These are phyloP conservation scores for Lepidium aucheri DNA, from an alignment of 345 rosid species.

Conservation along the genomic window DNA sequence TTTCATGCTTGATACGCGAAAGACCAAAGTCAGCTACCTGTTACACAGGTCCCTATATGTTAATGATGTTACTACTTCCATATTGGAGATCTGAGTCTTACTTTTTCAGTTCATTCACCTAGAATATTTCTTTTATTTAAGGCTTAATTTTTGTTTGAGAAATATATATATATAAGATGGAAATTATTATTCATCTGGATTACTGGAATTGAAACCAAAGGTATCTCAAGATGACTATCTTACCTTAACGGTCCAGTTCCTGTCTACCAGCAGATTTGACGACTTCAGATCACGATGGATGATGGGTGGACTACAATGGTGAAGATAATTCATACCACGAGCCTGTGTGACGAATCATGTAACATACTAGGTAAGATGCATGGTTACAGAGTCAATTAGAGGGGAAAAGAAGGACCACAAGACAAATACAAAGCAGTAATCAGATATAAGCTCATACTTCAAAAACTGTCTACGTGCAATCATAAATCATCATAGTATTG, in stretches of 20 bases:
- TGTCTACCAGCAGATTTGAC: conserved; percentile 92
- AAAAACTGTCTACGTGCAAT: neutral
- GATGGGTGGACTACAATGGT: conserved; percentile 79
- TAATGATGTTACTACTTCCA: neutral
- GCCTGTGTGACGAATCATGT: conserved; percentile 46
- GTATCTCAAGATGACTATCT: conserved; percentile 5
- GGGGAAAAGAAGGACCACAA: neutral
- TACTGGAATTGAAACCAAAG: neutral
- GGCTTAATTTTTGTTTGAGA: neutral
- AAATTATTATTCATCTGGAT: neutral
- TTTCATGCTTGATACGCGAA: conserved; percentile 86
- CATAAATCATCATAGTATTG: neutral
- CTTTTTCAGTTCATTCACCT: neutral
- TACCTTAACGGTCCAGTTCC: conserved; percentile 94
- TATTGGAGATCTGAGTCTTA: neutral
- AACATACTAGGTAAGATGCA: conserved; percentile 14
- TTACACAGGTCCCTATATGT: conserved; percentile 13
- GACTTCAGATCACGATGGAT: conserved; percentile 99
- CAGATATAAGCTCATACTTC: neutral
- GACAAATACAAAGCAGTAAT: conserved; percentile 4
- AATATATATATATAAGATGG: neutral
- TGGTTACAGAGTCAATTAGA: neutral
- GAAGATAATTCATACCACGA: conserved; percentile 97
- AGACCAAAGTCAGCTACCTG: conserved; percentile 99
- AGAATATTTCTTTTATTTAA: neutral